Conservation (phyloP, 176 grass and related monocot species). For the Phyllostachys edulis region DNA sequence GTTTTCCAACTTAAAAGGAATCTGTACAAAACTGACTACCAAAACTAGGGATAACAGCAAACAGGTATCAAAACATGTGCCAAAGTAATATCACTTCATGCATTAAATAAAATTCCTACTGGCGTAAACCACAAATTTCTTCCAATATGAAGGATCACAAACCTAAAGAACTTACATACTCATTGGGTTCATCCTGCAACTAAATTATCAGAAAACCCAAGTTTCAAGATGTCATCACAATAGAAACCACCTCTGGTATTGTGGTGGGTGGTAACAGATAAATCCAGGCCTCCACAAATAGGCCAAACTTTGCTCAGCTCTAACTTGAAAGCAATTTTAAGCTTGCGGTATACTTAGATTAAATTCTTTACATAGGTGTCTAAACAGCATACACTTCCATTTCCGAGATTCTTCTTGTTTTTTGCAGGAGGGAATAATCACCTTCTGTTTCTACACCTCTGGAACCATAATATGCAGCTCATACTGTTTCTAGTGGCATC, state of each 20-base stretch:
- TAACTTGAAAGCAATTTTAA: background rate
- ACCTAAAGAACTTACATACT: background rate
- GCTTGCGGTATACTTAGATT: background rate
- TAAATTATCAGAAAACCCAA: background rate
- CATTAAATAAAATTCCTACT: background rate
- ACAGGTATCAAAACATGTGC: background rate
- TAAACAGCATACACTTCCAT: background rate
- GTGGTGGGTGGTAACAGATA: background rate
- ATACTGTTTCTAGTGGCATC: background rate
- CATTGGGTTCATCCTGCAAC: background rate
- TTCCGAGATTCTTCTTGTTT: background rate
- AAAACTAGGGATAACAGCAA: background rate
- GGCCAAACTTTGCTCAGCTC: background rate
- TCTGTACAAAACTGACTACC: background rate
- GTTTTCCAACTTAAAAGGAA: background rate
- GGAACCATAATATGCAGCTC: background rate
- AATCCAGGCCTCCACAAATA: background rate
- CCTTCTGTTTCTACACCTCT: background rate
- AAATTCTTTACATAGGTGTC: background rate
- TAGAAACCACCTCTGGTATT: background rate
- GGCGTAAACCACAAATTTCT: background rate
- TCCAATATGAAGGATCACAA: background rate
- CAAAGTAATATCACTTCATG: background rate
- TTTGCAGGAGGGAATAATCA: background rate
- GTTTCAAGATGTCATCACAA: background rate